Percentiles rank a stretch among this genome's conserved stretches.
phyloP scores from a whole-genome alignment of 345 rosid genomes.

The Cardamine occulta region DNA sequence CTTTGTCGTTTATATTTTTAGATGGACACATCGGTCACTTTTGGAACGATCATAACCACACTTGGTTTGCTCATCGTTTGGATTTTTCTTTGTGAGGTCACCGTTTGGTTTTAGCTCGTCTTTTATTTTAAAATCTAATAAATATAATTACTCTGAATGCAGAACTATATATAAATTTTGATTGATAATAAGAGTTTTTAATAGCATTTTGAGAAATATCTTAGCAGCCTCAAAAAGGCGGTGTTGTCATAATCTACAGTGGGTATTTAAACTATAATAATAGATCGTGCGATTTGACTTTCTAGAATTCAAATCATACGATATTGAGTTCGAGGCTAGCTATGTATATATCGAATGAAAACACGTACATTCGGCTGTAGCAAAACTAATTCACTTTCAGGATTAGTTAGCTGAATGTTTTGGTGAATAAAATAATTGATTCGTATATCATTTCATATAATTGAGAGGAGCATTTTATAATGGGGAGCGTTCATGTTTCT shows the following conservation, averaged over 20 bases:
- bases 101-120: not conserved
- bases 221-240: not conserved
- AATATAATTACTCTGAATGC: not conserved
- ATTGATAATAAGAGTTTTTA: not conserved
- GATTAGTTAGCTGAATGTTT: not conserved
- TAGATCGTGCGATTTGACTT: not conserved
- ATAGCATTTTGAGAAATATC: not conserved
- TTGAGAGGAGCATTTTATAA: not conserved
- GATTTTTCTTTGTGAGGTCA: not conserved
- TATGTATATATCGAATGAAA: not conserved
- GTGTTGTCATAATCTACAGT: not conserved
- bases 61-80: not conserved
- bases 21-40: slow-evolving; percentile 1
- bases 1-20: slow-evolving; percentile 19
- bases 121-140: not conserved
- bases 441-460: not conserved
- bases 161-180: not conserved
- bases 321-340: not conserved
- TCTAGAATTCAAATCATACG: not conserved
- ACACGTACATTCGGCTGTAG: not conserved
- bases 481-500: not conserved
- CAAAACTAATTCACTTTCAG: not conserved
- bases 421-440: not conserved
- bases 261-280: not conserved
- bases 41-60: slow-evolving; percentile 10